Evolutionary conservation across 2,329 filamentous ascomycete genomes (phyloP), one percentile per base, ranked within the genome.

Genomic region (Chrysosporium keratinophilum): DNA sequence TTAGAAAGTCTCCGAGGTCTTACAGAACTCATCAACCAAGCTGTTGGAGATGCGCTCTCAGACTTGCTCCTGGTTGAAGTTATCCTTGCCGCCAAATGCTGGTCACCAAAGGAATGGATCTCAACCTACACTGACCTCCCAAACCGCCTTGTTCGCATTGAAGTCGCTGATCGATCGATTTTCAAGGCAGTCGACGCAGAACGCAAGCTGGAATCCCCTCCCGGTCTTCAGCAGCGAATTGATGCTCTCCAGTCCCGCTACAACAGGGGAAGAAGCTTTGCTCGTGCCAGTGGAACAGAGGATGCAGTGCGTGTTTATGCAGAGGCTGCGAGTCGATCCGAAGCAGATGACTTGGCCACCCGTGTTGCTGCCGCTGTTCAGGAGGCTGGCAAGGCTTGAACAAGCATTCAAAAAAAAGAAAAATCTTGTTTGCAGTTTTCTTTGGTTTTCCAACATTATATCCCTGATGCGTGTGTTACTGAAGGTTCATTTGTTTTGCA

Each of bases 1-100:
- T 80, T 97, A 12, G 87, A 95, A 53, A 89, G 84, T 7, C 83
- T 98, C 0, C 78, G 81, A 51, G 90, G 88, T 10, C 79, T 95
- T 52, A 85, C 85, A 49, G 87, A 96, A 62, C 79, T 98, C 59
- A 95, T 98, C 76, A 98, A 98, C 77, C 93, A 98, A 75, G 93
- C 93, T 0, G 91, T 97, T 45, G 93, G 93, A 51, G 93, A 98
- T 67, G 93, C 93, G 45, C 80, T 98, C 54, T 95, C 89, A 0
- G 93, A 98, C 72, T 87, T 96, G 79, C 81, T 98, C 44, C 83
- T 98, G 65, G 90, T 97, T 39, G 93, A 98, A 72, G 87, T 91
- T 34, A 93, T 97, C 61, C 83, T 98, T 40, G 90, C 93, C 5
- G 89, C 97, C 79, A 97, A 96, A 76, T 79, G 78, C 61, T 98